Percentiles rank a stretch among this genome's conserved stretches.
phyloP scores from a whole-genome alignment of 2,329 filamentous ascomycete genomes.

The Talaromyces marneffei region DNA sequence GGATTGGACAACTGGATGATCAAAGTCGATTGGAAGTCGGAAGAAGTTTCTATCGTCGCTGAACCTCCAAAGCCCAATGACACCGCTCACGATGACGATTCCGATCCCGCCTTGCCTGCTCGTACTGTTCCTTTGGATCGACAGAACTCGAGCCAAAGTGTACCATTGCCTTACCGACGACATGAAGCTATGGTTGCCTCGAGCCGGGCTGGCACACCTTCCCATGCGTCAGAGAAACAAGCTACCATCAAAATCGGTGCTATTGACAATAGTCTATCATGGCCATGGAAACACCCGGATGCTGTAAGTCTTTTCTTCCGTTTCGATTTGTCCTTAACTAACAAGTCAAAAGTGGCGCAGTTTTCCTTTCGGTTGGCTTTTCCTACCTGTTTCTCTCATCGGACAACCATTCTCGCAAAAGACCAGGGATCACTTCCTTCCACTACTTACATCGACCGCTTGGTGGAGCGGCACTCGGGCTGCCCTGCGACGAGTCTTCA shows the following conservation, averaged over 20 bases:
- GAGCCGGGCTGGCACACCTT: conserved; percentile 51
- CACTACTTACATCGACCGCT: conserved; percentile 82
- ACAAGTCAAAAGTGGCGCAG: conserved; percentile 56
- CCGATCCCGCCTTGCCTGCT: conserved; percentile 46
- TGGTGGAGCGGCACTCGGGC: conserved; percentile 97
- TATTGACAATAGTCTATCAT: conserved; percentile 96
- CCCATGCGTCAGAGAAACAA: conserved; percentile 39
- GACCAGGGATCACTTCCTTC: conserved; percentile 91
- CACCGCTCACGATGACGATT: conserved; percentile 41
- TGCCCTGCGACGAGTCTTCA: conserved; percentile 79
- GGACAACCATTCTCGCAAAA: conserved; percentile 93
- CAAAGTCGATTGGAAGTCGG: conserved; percentile 78
- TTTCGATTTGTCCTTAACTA: conserved; percentile 16
- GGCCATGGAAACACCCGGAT: conserved; percentile 98
- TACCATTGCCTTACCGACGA: conserved; percentile 63
- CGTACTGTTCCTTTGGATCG: conserved; percentile 55
- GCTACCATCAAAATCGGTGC: conserved; percentile 74
- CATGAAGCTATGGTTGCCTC: conserved; percentile 80
- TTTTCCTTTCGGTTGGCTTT: conserved; percentile 98
- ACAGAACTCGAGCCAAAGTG: conserved; percentile 23
- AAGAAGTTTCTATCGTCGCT: conserved; percentile 77
- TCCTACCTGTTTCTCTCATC: conserved; percentile 91
- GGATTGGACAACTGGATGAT: conserved; percentile 99
- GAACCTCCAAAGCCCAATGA: conserved; percentile 68
- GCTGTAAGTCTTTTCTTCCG: conserved; percentile 50